Evolutionary conservation across 2,329 filamentous ascomycete species (phyloP).

Genomic region (Pseudogymnoascus sp.): DNA sequence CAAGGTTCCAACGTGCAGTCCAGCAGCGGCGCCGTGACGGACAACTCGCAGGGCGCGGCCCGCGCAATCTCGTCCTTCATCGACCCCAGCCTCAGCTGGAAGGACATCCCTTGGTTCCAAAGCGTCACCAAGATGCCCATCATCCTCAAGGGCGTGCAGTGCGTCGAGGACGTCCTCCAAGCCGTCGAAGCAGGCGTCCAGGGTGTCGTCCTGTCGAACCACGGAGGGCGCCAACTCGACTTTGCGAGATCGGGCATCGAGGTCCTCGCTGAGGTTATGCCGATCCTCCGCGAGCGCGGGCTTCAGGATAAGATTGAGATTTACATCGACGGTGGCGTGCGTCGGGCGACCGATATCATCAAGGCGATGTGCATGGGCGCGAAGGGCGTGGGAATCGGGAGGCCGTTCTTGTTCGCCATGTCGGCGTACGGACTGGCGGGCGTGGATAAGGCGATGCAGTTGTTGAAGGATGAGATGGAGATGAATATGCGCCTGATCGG

Average conservation of each 20-base stretch:
- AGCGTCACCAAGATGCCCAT: conserved; percentile 91
- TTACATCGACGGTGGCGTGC: conserved; percentile 83
- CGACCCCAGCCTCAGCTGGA: conserved; percentile 88
- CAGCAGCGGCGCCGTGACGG: conserved; percentile 59
- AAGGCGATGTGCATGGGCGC: conserved; percentile 93
- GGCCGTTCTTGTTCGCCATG: conserved; percentile 96
- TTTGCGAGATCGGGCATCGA: conserved; percentile 85
- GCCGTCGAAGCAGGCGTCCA: conserved; percentile 78
- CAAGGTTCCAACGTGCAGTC: conserved; percentile 74
- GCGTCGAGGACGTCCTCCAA: conserved; percentile 86
- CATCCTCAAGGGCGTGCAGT: conserved; percentile 91
- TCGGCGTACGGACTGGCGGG: conserved; percentile 79
- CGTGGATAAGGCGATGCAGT: conserved; percentile 85
- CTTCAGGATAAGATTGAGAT: conserved; percentile 75
- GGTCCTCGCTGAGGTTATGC: conserved; percentile 88
- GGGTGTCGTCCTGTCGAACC: conserved; percentile 90
- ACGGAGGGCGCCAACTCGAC: conserved; percentile 90
- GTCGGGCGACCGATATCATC: conserved; percentile 86
- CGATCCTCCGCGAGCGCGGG: conserved; percentile 66
- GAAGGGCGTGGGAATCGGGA: conserved; percentile 84
- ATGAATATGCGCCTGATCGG: conserved; percentile 98
- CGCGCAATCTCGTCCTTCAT: conserved; percentile 95
- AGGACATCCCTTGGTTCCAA: conserved; percentile 88
- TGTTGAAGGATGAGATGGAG: conserved; percentile 93
- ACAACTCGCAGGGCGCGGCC: conserved; percentile 85